Conservation (phyloP, 345 rosid species). For the Ailanthus altissimus region DNA sequence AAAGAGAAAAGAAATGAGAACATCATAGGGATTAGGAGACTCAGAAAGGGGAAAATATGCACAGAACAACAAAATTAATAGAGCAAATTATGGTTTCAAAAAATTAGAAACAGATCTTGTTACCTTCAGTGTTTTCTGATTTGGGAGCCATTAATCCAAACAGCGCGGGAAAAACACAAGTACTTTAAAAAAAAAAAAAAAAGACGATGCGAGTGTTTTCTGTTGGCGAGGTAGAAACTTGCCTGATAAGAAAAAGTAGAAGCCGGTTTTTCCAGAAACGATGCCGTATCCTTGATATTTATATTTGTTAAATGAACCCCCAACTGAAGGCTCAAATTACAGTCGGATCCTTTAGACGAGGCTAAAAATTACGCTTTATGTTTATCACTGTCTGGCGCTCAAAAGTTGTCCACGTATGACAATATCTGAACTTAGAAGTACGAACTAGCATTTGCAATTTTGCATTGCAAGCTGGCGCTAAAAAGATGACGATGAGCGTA, state of each 20-base stretch:
- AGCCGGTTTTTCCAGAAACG: neutral
- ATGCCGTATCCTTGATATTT: neutral
- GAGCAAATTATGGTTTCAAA: neutral
- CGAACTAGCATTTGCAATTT: neutral
- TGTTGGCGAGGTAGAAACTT: constrained; percentile 2
- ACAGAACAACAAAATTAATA: constrained; percentile 9
- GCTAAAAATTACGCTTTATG: neutral
- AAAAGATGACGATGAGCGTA: constrained; percentile 10
- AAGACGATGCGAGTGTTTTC: neutral
- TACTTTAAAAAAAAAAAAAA: constrained; percentile 14
- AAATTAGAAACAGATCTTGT: constrained; percentile 1
- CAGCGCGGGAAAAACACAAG: constrained; percentile 80
- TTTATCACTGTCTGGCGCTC: neutral
- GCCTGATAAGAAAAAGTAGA: neutral
- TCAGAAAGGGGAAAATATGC: neutral
- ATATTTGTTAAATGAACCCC: neutral
- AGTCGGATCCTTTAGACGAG: neutral
- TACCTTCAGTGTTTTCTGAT: constrained; percentile 73
- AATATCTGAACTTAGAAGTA: neutral
- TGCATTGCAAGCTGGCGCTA: neutral
- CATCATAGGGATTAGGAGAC: neutral
- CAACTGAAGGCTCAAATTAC: neutral
- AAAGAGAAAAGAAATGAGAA: neutral
- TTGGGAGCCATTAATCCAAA: constrained; percentile 71
- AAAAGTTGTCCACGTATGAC: neutral